phyloP scores from a whole-genome alignment of 225 moss, liverwort and hornwort species.

The Polytrichum commune region DNA sequence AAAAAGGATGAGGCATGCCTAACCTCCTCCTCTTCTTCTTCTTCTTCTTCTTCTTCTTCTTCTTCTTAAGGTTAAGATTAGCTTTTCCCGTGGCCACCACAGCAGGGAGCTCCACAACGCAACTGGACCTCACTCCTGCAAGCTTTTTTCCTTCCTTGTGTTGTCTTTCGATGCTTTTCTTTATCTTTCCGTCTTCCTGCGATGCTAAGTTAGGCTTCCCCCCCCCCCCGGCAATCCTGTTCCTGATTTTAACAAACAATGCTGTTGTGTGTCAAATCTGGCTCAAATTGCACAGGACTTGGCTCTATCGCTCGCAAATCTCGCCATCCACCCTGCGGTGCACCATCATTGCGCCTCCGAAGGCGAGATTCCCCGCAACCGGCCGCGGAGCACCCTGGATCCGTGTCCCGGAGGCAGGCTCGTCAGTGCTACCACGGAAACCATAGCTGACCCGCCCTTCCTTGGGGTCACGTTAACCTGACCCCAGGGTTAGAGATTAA shows the following conservation, averaged over 20 bases:
- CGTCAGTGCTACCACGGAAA: neutral
- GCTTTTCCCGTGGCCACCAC: too few species aligned
- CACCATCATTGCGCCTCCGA: neutral
- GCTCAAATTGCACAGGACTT: conserved; percentile 21
- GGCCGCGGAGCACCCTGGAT: conserved; percentile 9
- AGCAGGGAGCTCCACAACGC: neutral
- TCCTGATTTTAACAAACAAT: neutral
- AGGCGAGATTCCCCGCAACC: conserved; percentile 25
- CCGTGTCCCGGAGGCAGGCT: conserved; percentile 12
- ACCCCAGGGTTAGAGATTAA: conserved; percentile 1
- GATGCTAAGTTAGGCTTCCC: neutral
- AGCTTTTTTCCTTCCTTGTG: conserved; percentile 9
- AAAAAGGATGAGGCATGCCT: too few species aligned
- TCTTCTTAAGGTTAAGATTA: too few species aligned
- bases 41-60: too few species aligned
- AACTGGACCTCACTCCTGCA: neutral
- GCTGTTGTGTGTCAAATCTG: conserved; percentile 1
- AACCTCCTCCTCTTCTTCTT: too few species aligned
- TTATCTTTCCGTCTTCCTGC: neutral
- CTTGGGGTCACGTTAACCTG: conserved; percentile 16
- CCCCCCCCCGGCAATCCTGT: neutral
- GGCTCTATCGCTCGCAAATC: neutral
- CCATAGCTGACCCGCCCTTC: conserved; percentile 1
- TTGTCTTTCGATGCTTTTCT: conserved; percentile 2
- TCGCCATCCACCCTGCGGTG: neutral